Percentiles rank a stretch among this genome's conserved stretches.
phyloP scores from a whole-genome alignment of 2,329 filamentous ascomycete genomes.

The Alternaria sp. region DNA sequence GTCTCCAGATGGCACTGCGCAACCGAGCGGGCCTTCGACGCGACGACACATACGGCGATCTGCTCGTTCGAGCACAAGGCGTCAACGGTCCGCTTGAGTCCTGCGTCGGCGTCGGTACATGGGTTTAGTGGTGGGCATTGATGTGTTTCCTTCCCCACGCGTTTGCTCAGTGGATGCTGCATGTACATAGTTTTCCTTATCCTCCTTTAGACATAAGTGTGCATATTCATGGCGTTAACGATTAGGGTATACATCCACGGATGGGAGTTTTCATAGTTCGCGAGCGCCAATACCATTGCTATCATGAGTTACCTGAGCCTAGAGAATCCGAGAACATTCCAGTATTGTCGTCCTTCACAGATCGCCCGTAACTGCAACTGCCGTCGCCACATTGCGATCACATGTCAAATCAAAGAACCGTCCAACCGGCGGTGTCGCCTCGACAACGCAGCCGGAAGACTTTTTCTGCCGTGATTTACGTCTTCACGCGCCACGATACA shows the following conservation, averaged over 20 bases:
- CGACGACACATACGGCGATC: constrained; percentile 3
- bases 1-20: constrained; percentile 1
- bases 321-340: background rate
- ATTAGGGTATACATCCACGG: background rate
- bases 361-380: background rate
- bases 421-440: constrained; percentile 5
- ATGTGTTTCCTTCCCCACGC: background rate
- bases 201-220: background rate
- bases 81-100: constrained; percentile 7
- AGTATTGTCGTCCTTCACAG: background rate
- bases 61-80: background rate
- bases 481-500: background rate
- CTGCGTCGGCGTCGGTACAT: constrained; percentile 1
- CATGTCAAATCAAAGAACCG: background rate
- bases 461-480: constrained; percentile 2
- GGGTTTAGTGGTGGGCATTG: background rate
- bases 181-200: background rate
- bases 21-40: background rate
- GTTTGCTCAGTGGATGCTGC: constrained; percentile 2
- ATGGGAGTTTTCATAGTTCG: background rate
- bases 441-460: constrained; percentile 1
- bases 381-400: background rate
- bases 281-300: background rate
- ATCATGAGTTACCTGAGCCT: background rate
- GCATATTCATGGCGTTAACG: background rate